Conservation (phyloP, 306 rosid species). For the Vicia villosa region DNA sequence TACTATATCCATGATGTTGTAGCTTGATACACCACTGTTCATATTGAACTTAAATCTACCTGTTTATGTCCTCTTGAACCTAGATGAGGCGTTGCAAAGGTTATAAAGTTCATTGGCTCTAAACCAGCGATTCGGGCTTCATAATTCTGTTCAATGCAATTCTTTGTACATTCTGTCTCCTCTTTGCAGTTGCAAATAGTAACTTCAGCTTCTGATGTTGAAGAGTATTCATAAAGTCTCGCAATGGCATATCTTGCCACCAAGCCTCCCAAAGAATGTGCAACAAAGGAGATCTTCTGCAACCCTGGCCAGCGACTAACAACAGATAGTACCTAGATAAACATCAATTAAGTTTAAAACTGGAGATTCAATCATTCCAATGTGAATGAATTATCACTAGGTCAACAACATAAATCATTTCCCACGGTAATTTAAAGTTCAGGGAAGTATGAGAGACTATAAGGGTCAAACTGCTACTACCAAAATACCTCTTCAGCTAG, state of each 20-base stretch:
- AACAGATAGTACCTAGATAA: slow-evolving; percentile 72
- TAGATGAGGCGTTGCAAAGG: slow-evolving; percentile 96
- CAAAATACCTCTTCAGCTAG: slow-evolving; percentile 89
- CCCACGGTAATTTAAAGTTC: not conserved
- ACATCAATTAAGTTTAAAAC: slow-evolving; percentile 23
- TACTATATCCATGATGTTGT: slow-evolving; percentile 16
- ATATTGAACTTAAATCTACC: slow-evolving; percentile 48
- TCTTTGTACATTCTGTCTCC: slow-evolving; percentile 44
- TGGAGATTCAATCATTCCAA: not conserved
- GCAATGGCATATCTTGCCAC: slow-evolving; percentile 95
- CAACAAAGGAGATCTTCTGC: slow-evolving; percentile 88
- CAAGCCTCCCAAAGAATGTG: slow-evolving; percentile 96
- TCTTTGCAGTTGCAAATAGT: slow-evolving; percentile 41
- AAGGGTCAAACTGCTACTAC: slow-evolving; percentile 38
- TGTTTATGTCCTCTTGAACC: slow-evolving; percentile 90
- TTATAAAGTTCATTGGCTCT: slow-evolving; percentile 89
- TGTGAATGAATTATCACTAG: slow-evolving; percentile 10
- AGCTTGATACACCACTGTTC: not conserved
- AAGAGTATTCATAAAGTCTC: slow-evolving; percentile 57
- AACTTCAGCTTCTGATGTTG: slow-evolving; percentile 42
- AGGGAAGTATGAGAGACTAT: slow-evolving; percentile 9
- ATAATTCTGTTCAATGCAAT: slow-evolving; percentile 40
- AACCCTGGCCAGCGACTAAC: slow-evolving; percentile 63
- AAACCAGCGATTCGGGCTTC: slow-evolving; percentile 79
- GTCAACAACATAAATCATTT: not conserved